Evolutionary conservation across 768 basidiomycete genomes (phyloP).

Genomic region (Mycena olivaceomarginata): DNA sequence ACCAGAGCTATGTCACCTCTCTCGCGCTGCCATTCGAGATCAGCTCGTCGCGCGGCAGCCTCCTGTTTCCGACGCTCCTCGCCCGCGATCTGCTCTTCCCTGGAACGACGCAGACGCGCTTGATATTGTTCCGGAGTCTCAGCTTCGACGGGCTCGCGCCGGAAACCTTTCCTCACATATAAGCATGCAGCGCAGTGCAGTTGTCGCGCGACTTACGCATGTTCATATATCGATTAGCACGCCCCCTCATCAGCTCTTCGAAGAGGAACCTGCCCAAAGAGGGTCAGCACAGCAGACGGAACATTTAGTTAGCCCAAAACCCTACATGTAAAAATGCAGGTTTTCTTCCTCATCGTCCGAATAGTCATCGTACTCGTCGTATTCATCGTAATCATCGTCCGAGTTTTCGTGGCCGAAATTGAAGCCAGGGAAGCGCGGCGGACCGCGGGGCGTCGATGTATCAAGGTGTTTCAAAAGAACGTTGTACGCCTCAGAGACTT

Average conservation of each 20-base stretch:
- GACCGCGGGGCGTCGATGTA: slow-evolving; percentile 47
- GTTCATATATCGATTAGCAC: slow-evolving; percentile 51
- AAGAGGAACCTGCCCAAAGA: slow-evolving; percentile 65
- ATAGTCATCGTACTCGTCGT: slow-evolving; percentile 56
- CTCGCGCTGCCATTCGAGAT: slow-evolving; percentile 68
- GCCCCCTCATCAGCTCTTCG: slow-evolving; percentile 64
- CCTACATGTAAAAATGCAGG: slow-evolving; percentile 67
- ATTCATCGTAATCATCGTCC: slow-evolving; percentile 55
- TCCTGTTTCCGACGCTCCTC: slow-evolving; percentile 72
- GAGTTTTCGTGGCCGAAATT: slow-evolving; percentile 45
- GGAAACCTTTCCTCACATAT: slow-evolving; percentile 22
- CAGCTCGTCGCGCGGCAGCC: slow-evolving; percentile 67
- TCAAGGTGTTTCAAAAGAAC: slow-evolving; percentile 75
- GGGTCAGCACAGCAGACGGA: slow-evolving; percentile 26
- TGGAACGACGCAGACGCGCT: slow-evolving; percentile 67
- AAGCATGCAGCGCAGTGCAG: slow-evolving; percentile 30
- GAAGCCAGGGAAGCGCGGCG: slow-evolving; percentile 36
- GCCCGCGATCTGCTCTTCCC: slow-evolving; percentile 74
- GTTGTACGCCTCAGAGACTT: slow-evolving; percentile 81
- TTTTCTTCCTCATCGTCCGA: slow-evolving; percentile 58
- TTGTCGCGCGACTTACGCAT: slow-evolving; percentile 50
- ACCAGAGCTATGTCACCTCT: slow-evolving; percentile 60
- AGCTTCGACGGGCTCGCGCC: slow-evolving; percentile 20
- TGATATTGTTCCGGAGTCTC: slow-evolving; percentile 74
- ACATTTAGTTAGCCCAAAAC: slow-evolving; percentile 32